Conservation (phyloP, 257 asterid species). For the Przewalskia tangutica region DNA sequence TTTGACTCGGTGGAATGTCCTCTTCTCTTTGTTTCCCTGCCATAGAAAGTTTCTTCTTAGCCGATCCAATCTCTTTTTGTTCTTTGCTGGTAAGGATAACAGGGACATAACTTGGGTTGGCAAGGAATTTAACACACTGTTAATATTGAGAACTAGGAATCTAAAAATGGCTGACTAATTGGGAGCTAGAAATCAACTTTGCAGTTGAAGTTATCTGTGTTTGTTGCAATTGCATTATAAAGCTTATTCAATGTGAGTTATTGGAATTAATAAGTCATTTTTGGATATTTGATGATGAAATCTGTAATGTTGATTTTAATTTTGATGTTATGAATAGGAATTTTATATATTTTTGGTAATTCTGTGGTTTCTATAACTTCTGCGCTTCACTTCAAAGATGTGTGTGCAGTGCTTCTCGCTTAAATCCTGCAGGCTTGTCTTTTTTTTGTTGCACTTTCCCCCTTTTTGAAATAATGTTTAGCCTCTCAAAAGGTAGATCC, state of each 20-base stretch:
- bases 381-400: neutral
- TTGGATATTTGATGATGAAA: neutral
- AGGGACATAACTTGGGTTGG: neutral
- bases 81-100: neutral
- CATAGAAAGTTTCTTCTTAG: neutral
- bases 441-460: neutral
- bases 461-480: neutral
- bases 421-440: neutral
- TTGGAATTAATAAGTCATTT: neutral
- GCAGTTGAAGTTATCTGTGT: neutral
- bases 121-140: neutral
- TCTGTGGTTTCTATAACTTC: neutral
- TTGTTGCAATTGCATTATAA: neutral
- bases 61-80: neutral
- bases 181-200: neutral
- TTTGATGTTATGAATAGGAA: neutral
- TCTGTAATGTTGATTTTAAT: neutral
- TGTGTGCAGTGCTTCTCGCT: neutral
- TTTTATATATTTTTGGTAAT: neutral
- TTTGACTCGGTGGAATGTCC: neutral
- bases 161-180: neutral
- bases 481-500: neutral
- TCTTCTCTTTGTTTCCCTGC: neutral
- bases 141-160: neutral
- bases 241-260: neutral